Conservation (phyloP, 2,329 filamentous ascomycete genomes). For the Aspergillus pseudonomiae region DNA sequence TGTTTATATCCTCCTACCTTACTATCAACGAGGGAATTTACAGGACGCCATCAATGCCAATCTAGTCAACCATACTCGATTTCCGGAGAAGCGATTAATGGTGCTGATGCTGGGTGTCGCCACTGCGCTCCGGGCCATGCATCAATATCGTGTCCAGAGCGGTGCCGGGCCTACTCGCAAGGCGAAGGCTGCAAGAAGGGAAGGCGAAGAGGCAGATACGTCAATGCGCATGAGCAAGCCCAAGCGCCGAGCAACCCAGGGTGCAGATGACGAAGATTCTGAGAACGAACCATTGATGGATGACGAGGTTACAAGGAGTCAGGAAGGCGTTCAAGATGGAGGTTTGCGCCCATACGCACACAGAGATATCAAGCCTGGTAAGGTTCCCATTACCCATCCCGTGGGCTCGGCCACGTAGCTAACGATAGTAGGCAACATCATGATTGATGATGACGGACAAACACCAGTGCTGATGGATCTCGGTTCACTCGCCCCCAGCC, state of each 20-base stretch:
- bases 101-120: conserved; percentile 89
- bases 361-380: conserved; percentile 95
- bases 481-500: conserved; percentile 84
- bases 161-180: conserved; percentile 58
- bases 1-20: conserved; percentile 93
- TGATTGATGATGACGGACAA: conserved; percentile 90
- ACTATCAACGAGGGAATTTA: conserved; percentile 91
- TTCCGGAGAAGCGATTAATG: conserved; percentile 88
- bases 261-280: conserved; percentile 63
- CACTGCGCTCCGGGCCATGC: conserved; percentile 84
- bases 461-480: conserved; percentile 96
- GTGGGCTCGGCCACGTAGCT: background rate
- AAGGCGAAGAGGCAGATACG: conserved; percentile 59
- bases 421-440: conserved; percentile 73
- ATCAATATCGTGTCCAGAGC: conserved; percentile 73
- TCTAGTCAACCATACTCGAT: conserved; percentile 88
- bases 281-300: conserved; percentile 85
- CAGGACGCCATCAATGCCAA: conserved; percentile 99
- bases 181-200: conserved; percentile 57
- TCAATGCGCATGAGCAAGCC: conserved; percentile 40
- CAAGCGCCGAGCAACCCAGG: conserved; percentile 48
- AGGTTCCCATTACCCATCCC: conserved; percentile 27
- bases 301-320: conserved; percentile 68
- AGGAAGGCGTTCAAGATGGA: conserved; percentile 69
- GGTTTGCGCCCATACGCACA: conserved; percentile 83